A percentile compares a stretch with the other conserved stretches of the same genome.
phyloP scores from a whole-genome alignment of 1,139 yeast species.

The Entelexis paramagnoliae region DNA sequence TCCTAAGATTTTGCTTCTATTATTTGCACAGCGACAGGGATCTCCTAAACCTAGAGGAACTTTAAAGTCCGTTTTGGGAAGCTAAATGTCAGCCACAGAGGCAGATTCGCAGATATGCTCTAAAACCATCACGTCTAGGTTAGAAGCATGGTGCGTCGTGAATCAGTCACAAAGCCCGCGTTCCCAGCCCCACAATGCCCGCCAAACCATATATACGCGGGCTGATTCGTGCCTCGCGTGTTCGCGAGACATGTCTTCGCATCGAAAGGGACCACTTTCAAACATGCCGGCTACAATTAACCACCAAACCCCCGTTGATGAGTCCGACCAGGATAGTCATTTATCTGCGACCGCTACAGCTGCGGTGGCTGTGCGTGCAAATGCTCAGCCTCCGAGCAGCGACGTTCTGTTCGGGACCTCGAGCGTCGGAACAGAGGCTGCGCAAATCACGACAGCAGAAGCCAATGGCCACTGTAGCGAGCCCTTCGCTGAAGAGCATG shows the following conservation, averaged over 20 bases:
- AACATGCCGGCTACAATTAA: not conserved
- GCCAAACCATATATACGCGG: not conserved
- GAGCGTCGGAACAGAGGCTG: not conserved
- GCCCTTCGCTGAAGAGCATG: too few species aligned
- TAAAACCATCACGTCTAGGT: slow-evolving; percentile 5
- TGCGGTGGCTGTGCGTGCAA: not conserved
- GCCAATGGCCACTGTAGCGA: not conserved
- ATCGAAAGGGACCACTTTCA: not conserved
- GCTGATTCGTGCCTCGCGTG: not conserved
- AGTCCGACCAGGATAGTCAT: not conserved
- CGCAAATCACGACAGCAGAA: not conserved
- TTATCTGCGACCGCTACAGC: not conserved
- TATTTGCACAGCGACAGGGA: not conserved
- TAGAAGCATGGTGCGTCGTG: not conserved
- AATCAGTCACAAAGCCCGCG: not conserved
- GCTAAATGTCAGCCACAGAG: slow-evolving; percentile 2
- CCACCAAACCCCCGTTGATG: not conserved
- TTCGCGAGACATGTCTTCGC: not conserved
- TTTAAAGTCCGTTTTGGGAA: not conserved
- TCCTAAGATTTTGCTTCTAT: not conserved
- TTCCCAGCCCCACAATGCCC: not conserved
- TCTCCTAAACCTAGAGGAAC: slow-evolving; percentile 7
- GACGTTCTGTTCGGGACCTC: too few species aligned
- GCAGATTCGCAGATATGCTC: not conserved
- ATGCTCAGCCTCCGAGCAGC: not conserved